Evolutionary conservation across 2,329 filamentous ascomycete genomes (phyloP).

Genomic region (Setomelanomma holmii): DNA sequence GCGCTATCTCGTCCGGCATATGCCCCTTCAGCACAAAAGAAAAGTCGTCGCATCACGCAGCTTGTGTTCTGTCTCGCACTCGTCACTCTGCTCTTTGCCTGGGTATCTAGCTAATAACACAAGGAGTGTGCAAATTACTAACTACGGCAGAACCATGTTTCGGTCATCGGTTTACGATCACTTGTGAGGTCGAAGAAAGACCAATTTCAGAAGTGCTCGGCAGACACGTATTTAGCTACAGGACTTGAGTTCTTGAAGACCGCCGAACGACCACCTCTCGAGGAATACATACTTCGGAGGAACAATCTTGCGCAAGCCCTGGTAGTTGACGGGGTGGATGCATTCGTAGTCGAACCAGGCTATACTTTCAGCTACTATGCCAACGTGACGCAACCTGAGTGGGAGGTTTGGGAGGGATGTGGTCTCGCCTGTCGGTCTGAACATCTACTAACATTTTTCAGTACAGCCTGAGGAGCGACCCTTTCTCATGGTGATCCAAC

Average conservation of each 20-base stretch:
- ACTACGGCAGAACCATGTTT: background rate
- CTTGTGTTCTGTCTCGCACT: background rate
- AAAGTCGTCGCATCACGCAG: background rate
- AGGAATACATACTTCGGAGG: slow-evolving; percentile 63
- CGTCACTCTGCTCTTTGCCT: background rate
- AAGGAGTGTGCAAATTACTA: background rate
- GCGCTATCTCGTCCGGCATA: background rate
- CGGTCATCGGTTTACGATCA: background rate
- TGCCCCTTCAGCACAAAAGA: background rate
- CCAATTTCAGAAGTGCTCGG: slow-evolving; percentile 59
- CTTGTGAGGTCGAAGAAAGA: slow-evolving; percentile 10
- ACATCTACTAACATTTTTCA: background rate
- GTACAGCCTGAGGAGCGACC: slow-evolving; percentile 64
- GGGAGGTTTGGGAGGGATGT: slow-evolving; percentile 65
- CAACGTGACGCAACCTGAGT: slow-evolving; percentile 67
- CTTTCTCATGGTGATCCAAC: slow-evolving; percentile 67
- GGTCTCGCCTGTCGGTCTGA: background rate
- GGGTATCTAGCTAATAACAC: background rate
- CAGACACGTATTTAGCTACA: slow-evolving; percentile 57
- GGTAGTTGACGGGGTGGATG: slow-evolving; percentile 59
- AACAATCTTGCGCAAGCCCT: slow-evolving; percentile 65
- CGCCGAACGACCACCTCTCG: slow-evolving; percentile 56
- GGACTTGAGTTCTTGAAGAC: slow-evolving; percentile 60
- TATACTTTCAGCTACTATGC: slow-evolving; percentile 71
- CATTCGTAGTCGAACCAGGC: slow-evolving; percentile 68